These are phyloP conservation scores for Colletotrichum sojae DNA, from an alignment of 2,329 filamentous ascomycete species.

Conservation along the genomic window DNA sequence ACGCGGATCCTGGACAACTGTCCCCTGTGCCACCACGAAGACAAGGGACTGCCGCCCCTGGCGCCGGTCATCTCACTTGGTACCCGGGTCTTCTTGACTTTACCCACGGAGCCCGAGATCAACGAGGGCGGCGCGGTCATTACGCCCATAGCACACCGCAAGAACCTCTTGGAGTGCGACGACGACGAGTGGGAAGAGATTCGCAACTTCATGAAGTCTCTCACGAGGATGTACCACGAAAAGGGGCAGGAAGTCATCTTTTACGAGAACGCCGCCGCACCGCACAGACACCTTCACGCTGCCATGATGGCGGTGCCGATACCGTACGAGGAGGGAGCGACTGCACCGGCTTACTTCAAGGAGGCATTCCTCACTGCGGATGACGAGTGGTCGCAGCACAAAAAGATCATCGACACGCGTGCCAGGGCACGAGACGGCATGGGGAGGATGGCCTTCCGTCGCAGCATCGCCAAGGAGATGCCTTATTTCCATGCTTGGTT, in stretches of 20 bases:
- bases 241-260: constrained; percentile 94
- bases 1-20: constrained; percentile 89
- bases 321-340: constrained; percentile 91
- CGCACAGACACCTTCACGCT: constrained; percentile 84
- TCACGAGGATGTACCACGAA: constrained; percentile 94
- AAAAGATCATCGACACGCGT: constrained; percentile 91
- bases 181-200: constrained; percentile 99
- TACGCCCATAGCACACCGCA: constrained; percentile 87
- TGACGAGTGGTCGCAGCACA: constrained; percentile 96
- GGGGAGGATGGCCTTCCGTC: constrained; percentile 86
- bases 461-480: constrained; percentile 91
- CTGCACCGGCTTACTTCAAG: constrained; percentile 92
- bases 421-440: constrained; percentile 75
- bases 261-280: constrained; percentile 94
- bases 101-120: constrained; percentile 91
- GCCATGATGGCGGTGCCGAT: constrained; percentile 89
- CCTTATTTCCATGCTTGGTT: constrained; percentile 99
- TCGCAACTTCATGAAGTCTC: constrained; percentile 97
- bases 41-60: constrained; percentile 78
- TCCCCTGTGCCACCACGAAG: constrained; percentile 93
- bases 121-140: constrained; percentile 88
- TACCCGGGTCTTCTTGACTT: constrained; percentile 88
- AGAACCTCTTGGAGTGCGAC: constrained; percentile 96
- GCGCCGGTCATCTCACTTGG: constrained; percentile 90
- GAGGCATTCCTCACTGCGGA: constrained; percentile 92